These are phyloP conservation scores for Boletus subparvulus DNA, from an alignment of 768 basidiomycete species.

Conservation along the genomic window DNA sequence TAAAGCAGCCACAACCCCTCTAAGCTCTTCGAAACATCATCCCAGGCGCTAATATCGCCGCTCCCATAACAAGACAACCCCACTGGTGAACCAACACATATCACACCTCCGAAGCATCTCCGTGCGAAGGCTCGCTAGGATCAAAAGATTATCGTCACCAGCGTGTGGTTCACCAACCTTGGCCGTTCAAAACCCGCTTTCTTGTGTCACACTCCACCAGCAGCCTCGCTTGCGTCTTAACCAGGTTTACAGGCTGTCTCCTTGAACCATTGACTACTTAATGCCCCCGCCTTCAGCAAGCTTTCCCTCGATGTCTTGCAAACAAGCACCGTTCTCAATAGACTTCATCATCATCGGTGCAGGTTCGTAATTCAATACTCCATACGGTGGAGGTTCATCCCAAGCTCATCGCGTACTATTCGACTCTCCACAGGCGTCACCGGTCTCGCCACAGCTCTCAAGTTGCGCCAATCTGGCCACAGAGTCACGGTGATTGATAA, in stretches of 20 bases:
- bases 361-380: slow-evolving; percentile 15
- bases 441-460: slow-evolving; percentile 58
- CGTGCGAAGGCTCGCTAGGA: slow-evolving; percentile 23
- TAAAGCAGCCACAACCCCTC: slow-evolving; percentile 6
- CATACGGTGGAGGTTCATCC: background rate
- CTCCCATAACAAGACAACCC: slow-evolving; percentile 6
- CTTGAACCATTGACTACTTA: background rate
- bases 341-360: slow-evolving; percentile 35
- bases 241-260: background rate
- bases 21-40: background rate
- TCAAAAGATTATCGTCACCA: slow-evolving; percentile 8
- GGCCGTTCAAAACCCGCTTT: slow-evolving; percentile 22
- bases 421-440: slow-evolving; percentile 36
- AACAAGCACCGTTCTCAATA: slow-evolving; percentile 25
- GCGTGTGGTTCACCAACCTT: background rate
- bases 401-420: background rate
- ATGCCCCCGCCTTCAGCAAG: background rate
- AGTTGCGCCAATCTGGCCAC: slow-evolving; percentile 60
- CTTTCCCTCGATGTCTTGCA: slow-evolving; percentile 17
- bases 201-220: background rate
- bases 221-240: background rate
- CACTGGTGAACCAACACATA: background rate
- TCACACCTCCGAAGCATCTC: slow-evolving; percentile 7
- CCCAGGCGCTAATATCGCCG: slow-evolving; percentile 5
- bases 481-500: slow-evolving; percentile 57